phyloP scores from a whole-genome alignment of 179 eudicot genomes.

The Silene noctiflora region DNA sequence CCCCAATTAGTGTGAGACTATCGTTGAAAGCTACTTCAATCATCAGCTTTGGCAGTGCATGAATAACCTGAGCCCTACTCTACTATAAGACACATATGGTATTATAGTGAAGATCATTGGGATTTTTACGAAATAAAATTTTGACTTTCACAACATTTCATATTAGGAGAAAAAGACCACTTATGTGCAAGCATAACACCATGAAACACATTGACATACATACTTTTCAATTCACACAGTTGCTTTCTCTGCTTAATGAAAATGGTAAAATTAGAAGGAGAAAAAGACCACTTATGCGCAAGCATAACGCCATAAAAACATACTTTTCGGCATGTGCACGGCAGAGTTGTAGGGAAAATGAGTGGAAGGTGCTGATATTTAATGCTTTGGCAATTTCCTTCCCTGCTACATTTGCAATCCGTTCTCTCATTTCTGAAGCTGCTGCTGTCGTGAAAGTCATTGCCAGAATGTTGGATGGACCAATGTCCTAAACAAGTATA shows the following conservation, averaged over 20 bases:
- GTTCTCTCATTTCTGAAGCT: slow-evolving; percentile 93
- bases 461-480: slow-evolving; percentile 80
- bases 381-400: slow-evolving; percentile 76
- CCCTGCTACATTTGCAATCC: slow-evolving; percentile 78
- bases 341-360: slow-evolving; percentile 85
- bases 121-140: background rate
- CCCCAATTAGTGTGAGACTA: too few relatives aligned
- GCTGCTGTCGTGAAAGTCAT: slow-evolving; percentile 99
- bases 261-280: slow-evolving; percentile 1
- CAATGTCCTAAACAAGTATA: slow-evolving; percentile 53
- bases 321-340: slow-evolving; percentile 95
- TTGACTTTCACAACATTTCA: background rate
- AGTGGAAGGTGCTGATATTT: slow-evolving; percentile 89
- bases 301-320: slow-evolving; percentile 3
- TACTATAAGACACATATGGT: background rate
- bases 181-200: too few relatives aligned
- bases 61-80: background rate
- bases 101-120: background rate
- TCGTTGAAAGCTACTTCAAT: too few relatives aligned
- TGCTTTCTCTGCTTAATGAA: slow-evolving; percentile 13
- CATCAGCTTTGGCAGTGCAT: too few relatives aligned
- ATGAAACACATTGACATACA: too few relatives aligned
- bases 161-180: too few relatives aligned
- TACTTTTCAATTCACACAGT: background rate
- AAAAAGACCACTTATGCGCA: background rate